phyloP scores from a whole-genome alignment of 2,329 filamentous ascomycete species.

The Paraphaeosphaeria sporulosa region DNA sequence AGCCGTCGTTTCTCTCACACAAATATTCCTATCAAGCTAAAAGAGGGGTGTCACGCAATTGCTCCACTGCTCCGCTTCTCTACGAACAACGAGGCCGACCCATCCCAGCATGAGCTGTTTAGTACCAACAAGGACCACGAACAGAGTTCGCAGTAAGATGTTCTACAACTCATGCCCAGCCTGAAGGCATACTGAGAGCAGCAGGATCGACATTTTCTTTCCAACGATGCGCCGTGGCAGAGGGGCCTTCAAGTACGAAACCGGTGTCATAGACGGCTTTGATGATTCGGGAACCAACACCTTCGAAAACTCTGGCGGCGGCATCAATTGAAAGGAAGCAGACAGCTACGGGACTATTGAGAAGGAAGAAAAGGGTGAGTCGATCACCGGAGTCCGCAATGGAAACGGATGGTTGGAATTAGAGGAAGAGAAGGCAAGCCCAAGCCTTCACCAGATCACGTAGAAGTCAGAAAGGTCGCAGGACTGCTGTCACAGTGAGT shows the following conservation, averaged over 20 bases:
- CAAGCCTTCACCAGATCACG: no score
- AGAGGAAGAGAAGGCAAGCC: background rate
- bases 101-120: no score
- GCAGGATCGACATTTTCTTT: background rate
- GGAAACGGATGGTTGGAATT: background rate
- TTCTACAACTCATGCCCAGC: background rate
- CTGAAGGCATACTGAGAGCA: background rate
- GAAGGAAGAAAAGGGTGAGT: background rate
- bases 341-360: background rate
- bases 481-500: background rate
- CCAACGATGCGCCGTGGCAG: background rate
- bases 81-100: no score
- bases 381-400: background rate
- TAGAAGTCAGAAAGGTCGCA: background rate
- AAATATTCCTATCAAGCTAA: background rate
- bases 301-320: background rate
- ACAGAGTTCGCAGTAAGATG: background rate
- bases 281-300: background rate
- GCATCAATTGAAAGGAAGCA: background rate
- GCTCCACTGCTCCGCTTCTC: no score
- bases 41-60: no score
- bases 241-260: background rate
- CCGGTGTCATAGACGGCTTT: background rate
- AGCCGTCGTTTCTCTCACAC: background rate
- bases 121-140: no score